Conservation (phyloP, 352 stramenopile genomes). For the Globisporangium spiculum region DNA sequence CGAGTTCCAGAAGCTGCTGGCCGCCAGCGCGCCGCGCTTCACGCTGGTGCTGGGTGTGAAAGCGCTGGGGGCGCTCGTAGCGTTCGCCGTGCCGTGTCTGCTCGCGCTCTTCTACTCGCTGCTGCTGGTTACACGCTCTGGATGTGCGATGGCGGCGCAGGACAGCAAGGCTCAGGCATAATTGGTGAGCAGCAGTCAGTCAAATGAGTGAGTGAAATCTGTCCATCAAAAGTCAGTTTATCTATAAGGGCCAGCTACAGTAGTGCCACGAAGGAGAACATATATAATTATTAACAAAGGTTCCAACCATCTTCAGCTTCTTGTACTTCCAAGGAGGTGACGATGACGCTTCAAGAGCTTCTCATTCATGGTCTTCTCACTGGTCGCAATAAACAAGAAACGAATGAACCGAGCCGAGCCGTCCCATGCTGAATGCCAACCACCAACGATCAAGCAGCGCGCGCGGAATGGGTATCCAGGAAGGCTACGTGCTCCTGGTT, state of each 20-base stretch:
- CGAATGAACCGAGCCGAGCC: background rate
- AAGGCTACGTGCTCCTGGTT: constrained; percentile 1
- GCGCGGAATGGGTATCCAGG: background rate
- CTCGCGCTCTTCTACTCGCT: constrained; percentile 11
- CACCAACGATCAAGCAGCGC: background rate
- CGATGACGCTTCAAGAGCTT: background rate
- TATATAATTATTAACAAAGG: background rate
- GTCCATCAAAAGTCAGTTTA: background rate
- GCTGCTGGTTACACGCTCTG: background rate
- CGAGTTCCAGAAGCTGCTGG: constrained; percentile 37
- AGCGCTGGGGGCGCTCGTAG: constrained; percentile 11
- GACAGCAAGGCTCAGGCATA: background rate
- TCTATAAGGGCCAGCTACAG: background rate
- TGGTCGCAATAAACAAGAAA: background rate
- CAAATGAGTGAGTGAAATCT: background rate
- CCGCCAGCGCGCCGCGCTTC: constrained; percentile 4
- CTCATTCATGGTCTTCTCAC: background rate
- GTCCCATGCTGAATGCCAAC: too few relatives aligned
- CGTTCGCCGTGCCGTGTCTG: constrained; percentile 8
- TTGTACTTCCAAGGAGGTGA: background rate
- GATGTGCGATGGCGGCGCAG: background rate
- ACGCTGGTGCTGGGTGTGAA: constrained; percentile 15
- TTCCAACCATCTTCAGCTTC: background rate
- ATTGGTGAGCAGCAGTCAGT: too few relatives aligned
- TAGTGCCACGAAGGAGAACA: background rate